Base-by-base conservation (phyloP, 2,329 filamentous ascomycete species). In the Trichoderma sp. region DNA sequence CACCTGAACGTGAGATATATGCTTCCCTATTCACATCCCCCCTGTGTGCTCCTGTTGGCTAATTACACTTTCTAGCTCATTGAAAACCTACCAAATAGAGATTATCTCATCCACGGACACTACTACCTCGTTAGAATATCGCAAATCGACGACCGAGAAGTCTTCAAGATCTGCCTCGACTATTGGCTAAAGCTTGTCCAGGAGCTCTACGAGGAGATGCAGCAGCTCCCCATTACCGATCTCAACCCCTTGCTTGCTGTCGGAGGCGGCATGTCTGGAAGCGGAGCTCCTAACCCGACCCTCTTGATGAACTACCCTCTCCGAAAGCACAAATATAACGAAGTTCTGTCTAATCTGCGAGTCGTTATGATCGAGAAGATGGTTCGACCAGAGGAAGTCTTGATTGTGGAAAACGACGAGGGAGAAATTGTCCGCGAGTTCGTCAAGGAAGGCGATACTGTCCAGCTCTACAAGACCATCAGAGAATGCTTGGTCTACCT, bases 361-460 rank as follows among this genome's bases (percentile, higher is more conserved):
- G 92, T 95, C 28, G 96, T 99, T 75, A 99, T 99, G 96, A 98
- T 99, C 74, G 96, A 99, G 85, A 98, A 98, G 87, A 99, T 99
- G 96, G 96, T 99, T 36, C 90, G 95, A 57, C 96, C 96, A 0
- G 96, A 99, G 83, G 97, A 99, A 83, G 97, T 99, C 9, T 83
- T 99, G 76, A 97, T 99, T 78, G 96, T 99, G n/a, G 96, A 99
- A 83, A 99, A 99, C 81, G 96, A 99, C 74, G 96, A 99, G 82
- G 96, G 97, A 74, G 96, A 99, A 81, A 99, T 99, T 77, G 96
- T 99, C 34, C 93, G 96, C 76, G 96, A 99, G 79, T 99, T 99
- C 75, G 96, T 99, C 80, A 99, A 99, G 85, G 96, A 99, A 84
- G 97, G 95, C 77, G 96, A 99, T 82, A 99, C 96, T 0, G 98